Evolutionary conservation across 208 protist species (phyloP).

Genomic region (Sergeia podlipaevii): DNA sequence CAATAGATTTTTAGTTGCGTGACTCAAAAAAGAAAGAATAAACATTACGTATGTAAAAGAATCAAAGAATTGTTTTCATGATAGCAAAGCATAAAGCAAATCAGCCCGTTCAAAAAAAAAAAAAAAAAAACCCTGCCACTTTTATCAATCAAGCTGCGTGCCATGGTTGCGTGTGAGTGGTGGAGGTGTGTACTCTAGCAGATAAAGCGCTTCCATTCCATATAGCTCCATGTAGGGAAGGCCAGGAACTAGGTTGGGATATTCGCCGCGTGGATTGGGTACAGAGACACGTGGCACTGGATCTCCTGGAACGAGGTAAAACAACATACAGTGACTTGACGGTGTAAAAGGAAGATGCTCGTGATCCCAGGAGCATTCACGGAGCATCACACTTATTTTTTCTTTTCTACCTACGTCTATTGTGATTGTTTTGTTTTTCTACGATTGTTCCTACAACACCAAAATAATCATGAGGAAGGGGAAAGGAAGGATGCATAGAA

Average conservation of each 20-base stretch:
- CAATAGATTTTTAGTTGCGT: too few species aligned
- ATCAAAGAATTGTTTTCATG: background rate
- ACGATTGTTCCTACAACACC: too few species aligned
- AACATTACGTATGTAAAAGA: background rate
- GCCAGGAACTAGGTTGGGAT: conserved; percentile 52
- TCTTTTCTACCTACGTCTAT: background rate
- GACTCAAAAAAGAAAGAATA: too few species aligned
- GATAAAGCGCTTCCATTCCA: conserved; percentile 12
- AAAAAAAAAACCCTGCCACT: conserved; percentile 22
- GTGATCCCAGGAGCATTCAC: conserved; percentile 61
- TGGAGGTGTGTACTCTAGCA: conserved; percentile 61
- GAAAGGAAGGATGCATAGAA: background rate
- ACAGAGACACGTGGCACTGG: conserved; percentile 51
- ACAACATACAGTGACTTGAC: conserved; percentile 40
- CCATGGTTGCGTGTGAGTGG: conserved; percentile 12
- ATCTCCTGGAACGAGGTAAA: conserved; percentile 75
- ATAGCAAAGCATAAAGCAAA: conserved; percentile 6
- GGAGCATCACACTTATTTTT: conserved; percentile 9
- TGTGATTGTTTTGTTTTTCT: background rate
- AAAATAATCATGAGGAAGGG: background rate
- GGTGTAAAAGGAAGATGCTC: conserved; percentile 61
- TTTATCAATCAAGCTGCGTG: conserved; percentile 28
- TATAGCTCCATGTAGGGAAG: conserved; percentile 67
- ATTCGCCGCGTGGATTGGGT: conserved; percentile 78
- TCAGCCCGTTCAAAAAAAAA: conserved; percentile 13